These are phyloP conservation scores for Saccharomycopsis schoenii DNA, from an alignment of 805 yeast species.

Conservation along the genomic window DNA sequence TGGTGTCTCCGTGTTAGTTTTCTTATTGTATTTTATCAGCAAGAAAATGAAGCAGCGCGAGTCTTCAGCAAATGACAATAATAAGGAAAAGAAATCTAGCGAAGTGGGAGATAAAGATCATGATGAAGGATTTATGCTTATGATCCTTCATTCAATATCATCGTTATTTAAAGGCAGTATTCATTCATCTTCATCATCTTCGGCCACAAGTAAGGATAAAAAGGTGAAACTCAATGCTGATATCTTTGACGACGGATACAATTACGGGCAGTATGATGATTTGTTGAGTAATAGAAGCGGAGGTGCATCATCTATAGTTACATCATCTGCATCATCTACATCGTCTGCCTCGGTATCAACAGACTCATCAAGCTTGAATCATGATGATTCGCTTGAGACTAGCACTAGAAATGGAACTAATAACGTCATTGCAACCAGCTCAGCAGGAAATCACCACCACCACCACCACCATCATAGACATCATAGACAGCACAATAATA, in stretches of 20 bases:
- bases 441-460: neutral
- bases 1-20: constrained; percentile 5
- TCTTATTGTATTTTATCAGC: neutral
- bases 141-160: neutral
- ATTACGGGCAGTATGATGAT: neutral
- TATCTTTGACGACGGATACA: neutral
- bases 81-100: neutral
- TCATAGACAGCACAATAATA: neutral
- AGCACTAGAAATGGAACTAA: neutral
- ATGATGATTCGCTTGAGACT: neutral
- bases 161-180: neutral
- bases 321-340: neutral
- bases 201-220: neutral
- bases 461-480: neutral
- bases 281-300: constrained; percentile 1
- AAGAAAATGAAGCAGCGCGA: neutral
- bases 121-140: neutral
- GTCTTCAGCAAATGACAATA: neutral
- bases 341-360: neutral
- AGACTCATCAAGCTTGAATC: neutral
- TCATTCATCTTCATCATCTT: neutral
- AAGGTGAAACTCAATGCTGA: neutral
- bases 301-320: neutral
- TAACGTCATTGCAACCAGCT: neutral
- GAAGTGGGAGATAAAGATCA: neutral